Percentiles rank a stretch among this genome's conserved stretches.
Conservation (phyloP, 2,329 filamentous ascomycete species). For the Blumeria hordei region DNA sequence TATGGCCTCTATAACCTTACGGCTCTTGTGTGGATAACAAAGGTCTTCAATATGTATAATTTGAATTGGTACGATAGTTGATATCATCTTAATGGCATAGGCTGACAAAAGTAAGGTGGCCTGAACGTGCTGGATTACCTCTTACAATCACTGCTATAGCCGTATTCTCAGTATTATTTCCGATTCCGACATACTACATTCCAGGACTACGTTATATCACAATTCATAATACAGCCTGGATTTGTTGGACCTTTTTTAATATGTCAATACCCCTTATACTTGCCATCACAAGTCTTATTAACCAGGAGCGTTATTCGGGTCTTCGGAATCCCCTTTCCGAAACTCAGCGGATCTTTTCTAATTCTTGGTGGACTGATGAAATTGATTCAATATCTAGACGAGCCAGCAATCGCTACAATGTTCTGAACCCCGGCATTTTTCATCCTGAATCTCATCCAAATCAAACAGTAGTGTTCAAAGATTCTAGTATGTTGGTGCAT, state of each 20-base stretch:
- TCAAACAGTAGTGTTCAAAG: slow-evolving; percentile 11
- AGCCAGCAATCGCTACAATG: slow-evolving; percentile 17
- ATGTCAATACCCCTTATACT: slow-evolving; percentile 46
- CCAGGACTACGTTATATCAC: slow-evolving; percentile 28
- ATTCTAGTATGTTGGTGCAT: slow-evolving; percentile 3
- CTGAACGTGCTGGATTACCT: slow-evolving; percentile 36
- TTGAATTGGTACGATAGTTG: slow-evolving; percentile 29
- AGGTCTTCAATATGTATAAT: slow-evolving; percentile 46
- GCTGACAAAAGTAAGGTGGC: slow-evolving; percentile 24
- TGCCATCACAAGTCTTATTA: slow-evolving; percentile 37
- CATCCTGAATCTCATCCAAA: slow-evolving; percentile 13
- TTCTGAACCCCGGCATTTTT: slow-evolving; percentile 15
- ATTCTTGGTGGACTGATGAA: slow-evolving; percentile 41
- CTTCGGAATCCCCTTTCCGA: slow-evolving; percentile 37
- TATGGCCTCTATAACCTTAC: slow-evolving; percentile 46
- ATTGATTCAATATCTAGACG: slow-evolving; percentile 20
- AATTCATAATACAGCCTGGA: slow-evolving; percentile 41
- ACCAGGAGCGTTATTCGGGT: slow-evolving; percentile 36
- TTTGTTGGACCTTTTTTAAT: slow-evolving; percentile 43
- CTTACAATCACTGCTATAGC: slow-evolving; percentile 38
- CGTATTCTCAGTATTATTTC: slow-evolving; percentile 30
- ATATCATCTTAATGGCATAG: not conserved
- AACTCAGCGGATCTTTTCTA: slow-evolving; percentile 42
- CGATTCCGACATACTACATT: slow-evolving; percentile 33
- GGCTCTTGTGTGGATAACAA: slow-evolving; percentile 45